Evolutionary conservation across 2,329 filamentous ascomycete genomes (phyloP).

Genomic region (Dothideomycetes sp.): DNA sequence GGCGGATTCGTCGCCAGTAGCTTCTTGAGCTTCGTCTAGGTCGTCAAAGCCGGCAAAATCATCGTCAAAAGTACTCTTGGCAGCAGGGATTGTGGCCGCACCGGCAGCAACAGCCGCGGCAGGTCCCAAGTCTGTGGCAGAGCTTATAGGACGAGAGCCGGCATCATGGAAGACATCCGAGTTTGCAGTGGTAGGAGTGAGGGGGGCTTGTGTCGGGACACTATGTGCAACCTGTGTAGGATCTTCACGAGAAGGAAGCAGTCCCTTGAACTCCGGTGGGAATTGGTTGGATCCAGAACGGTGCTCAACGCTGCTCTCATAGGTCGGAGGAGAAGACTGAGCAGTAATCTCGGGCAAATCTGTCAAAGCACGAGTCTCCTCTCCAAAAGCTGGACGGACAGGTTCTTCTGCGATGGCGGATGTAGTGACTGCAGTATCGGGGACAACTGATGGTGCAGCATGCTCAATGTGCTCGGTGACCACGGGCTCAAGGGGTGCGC

Average conservation of each 20-base stretch:
- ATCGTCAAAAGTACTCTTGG: conserved; percentile 51
- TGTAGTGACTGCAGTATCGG: no score
- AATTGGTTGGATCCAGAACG: conserved; percentile 26
- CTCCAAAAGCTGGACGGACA: conserved; percentile 2
- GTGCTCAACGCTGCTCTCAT: conserved; percentile 32
- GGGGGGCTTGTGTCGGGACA: conserved; percentile 24
- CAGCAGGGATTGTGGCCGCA: no score
- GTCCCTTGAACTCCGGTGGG: conserved; percentile 43
- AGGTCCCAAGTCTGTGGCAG: conserved; percentile 2
- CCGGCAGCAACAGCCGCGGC: conserved; percentile 18
- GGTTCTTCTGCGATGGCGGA: no score
- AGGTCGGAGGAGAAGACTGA: conserved; percentile 48
- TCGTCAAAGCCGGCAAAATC: conserved; percentile 77
- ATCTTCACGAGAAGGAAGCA: conserved; percentile 44
- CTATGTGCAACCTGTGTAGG: conserved; percentile 37
- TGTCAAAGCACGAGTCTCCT: conserved; percentile 17
- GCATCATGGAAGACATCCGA: conserved; percentile 19
- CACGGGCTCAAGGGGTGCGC: conserved; percentile 5
- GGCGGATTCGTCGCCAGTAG: conserved; percentile 43
- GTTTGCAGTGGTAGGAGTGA: conserved; percentile 7
- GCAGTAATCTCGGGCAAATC: conserved; percentile 41
- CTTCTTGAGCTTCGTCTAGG: conserved; percentile 74
- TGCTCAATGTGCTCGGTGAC: conserved; percentile 1
- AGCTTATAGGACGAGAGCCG: conserved; percentile 17
- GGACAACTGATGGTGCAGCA: conserved; percentile 1